Percentiles rank a stretch among this genome's conserved stretches.
Evolutionary conservation across 495 filamentous ascomycete species (phyloP).

Genomic region (Daldinia bambusicola): DNA sequence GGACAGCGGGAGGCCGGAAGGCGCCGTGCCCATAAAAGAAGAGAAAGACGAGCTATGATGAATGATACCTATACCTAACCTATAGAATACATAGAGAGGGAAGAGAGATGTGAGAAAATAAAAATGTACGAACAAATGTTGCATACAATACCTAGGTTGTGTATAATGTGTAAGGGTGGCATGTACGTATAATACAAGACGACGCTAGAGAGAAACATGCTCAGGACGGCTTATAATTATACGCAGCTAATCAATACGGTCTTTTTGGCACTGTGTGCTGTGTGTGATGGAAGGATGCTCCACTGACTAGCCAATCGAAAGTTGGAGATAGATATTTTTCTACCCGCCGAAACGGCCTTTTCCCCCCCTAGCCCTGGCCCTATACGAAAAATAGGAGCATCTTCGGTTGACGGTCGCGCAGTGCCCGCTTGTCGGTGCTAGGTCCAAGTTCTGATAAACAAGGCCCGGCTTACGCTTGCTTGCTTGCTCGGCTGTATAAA

Average conservation of each 20-base stretch:
- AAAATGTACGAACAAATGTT: not conserved
- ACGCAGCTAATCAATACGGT: not conserved
- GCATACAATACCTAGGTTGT: too few relatives aligned
- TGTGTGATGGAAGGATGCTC: conserved; percentile 20
- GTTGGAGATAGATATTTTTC: conserved; percentile 6
- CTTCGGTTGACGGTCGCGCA: too few relatives aligned
- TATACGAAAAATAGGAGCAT: too few relatives aligned
- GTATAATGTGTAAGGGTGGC: too few relatives aligned
- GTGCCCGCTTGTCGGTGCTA: too few relatives aligned
- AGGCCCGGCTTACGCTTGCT: not conserved
- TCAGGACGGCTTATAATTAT: too few relatives aligned
- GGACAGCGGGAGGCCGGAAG: conserved; percentile 80
- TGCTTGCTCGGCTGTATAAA: conserved; percentile 7
- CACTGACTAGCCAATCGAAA: conserved; percentile 12
- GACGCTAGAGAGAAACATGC: too few relatives aligned
- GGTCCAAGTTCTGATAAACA: too few relatives aligned
- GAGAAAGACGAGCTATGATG: conserved; percentile 46
- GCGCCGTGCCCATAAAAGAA: conserved; percentile 32
- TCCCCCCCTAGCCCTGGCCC: too few relatives aligned
- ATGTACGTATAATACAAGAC: too few relatives aligned
- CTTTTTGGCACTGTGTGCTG: conserved; percentile 25
- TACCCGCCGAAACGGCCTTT: too few relatives aligned
- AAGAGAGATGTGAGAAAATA: conserved; percentile 6
- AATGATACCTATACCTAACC: conserved; percentile 21
- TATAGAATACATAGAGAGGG: conserved; percentile 1